These are phyloP conservation scores for Mortierella claussenii DNA, from an alignment of 192 early-diverging fungal genomes.

Conservation along the genomic window DNA sequence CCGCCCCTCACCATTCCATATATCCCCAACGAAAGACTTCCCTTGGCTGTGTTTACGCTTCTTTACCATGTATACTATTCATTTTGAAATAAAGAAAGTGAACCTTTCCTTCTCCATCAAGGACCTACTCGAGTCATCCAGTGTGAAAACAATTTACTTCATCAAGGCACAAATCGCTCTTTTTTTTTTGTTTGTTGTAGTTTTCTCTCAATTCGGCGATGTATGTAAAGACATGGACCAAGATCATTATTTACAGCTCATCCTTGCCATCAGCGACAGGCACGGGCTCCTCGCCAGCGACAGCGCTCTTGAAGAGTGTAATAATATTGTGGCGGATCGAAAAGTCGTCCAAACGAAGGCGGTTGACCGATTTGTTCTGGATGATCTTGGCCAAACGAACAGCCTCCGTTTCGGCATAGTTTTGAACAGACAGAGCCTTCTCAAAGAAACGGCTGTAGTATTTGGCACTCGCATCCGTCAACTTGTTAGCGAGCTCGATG, in stretches of 20 bases:
- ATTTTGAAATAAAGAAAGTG: neutral
- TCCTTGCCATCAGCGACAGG: constrained; percentile 14
- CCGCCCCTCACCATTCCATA: no score
- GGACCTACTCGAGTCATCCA: no score
- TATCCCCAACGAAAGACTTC: no score
- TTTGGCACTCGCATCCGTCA: constrained; percentile 56
- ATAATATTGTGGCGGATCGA: constrained; percentile 90
- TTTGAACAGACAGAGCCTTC: constrained; percentile 76
- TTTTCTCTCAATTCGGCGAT: neutral
- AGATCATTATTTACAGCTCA: constrained; percentile 45
- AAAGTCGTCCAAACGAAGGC: constrained; percentile 86
- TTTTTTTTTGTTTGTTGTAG: no score
- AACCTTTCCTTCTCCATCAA: neutral
- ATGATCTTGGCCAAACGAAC: constrained; percentile 85
- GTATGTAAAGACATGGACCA: neutral
- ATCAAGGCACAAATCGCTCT: no score
- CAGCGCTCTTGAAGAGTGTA: neutral
- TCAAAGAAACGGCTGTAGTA: constrained; percentile 96
- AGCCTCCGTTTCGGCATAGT: constrained; percentile 83
- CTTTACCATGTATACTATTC: neutral
- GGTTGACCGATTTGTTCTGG: constrained; percentile 70
- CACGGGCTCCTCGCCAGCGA: constrained; percentile 4
- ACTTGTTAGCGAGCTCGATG: constrained; percentile 57
- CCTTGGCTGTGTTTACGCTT: no score
- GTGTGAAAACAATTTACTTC: no score